phyloP scores from a whole-genome alignment of 305 asterid species.

The Fraxinus albicans region DNA sequence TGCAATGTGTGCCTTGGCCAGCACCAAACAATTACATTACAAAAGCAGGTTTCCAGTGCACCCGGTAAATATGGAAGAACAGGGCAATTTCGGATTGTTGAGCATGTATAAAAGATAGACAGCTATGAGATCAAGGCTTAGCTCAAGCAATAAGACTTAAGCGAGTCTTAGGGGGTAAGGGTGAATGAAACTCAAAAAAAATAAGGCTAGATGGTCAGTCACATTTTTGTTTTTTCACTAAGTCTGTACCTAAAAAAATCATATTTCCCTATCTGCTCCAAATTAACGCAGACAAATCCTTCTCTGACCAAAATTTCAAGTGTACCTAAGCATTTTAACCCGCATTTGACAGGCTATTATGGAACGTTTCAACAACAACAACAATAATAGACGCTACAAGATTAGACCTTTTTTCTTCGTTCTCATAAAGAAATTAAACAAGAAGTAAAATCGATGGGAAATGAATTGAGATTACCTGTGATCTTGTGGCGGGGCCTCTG shows the following conservation, averaged over 20 bases:
- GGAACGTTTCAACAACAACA: not conserved
- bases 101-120: not conserved
- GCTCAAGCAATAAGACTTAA: not conserved
- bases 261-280: not conserved
- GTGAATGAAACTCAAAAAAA: not conserved
- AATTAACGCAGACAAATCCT: not conserved
- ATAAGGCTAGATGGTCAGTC: not conserved
- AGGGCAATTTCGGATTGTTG: not conserved
- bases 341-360: not conserved
- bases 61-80: not conserved
- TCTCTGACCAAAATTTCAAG: not conserved
- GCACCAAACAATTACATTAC: not conserved
- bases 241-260: not conserved
- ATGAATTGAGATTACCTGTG: constrained; percentile 47
- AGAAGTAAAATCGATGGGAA: not conserved
- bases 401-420: not conserved
- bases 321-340: not conserved
- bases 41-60: not conserved
- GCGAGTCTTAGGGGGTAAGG: not conserved
- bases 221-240: not conserved
- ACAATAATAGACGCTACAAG: not conserved
- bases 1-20: not conserved
- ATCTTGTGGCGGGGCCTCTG: constrained; percentile 98
- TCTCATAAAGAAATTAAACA: not conserved
- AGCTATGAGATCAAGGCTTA: not conserved